Evolutionary conservation across 768 basidiomycete genomes (phyloP), one percentile per base, ranked within the genome.

Genomic region (Rhizopogon salebrosus): DNA sequence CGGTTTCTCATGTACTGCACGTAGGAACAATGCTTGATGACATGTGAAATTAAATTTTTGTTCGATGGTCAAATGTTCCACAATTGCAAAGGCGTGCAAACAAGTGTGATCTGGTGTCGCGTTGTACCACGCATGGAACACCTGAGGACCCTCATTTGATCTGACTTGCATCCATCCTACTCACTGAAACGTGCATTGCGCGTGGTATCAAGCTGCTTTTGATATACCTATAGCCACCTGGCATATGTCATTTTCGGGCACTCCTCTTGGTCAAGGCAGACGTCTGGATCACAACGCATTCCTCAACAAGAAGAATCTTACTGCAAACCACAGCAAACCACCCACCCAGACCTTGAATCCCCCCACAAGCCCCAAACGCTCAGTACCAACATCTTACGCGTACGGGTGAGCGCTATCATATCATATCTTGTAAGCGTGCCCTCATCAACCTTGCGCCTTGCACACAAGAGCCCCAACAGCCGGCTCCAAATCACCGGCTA

Each of bases 191-290:
- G 31, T 34, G 31, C 11, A 31, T 1, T 31, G 9, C 27, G 3
- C 27, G 27, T 27, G 31, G 29, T n/a, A n/a, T n/a, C n/a, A 31
- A 34, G 31, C 11, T 34, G 31, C n/a, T n/a, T n/a, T n/a, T n/a
- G n/a, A n/a, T n/a, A n/a, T n/a, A n/a, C n/a, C n/a, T n/a, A n/a
- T n/a, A n/a, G n/a, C n/a, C n/a, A n/a, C 31, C 31, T 34, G 31
- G 31, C 31, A 34, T 34, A 92, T 92, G 89, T 90, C 88, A 71
- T 92, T 92, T 83, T 79, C 86, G 68, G 80, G 84, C 70, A 90
- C 89, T 68, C 87, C 89, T 53, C 72, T 90, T 59, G 85, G 84
- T 72, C 85, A 89, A 83, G 85, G 84, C 76, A 86, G 88, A 79
- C 84, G 89, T 74, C 82, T 90, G 66, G 87, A 89, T 80, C 87